Evolutionary conservation across 2,329 filamentous ascomycete species (phyloP).

Genomic region (Sclerotinia spermophila): DNA sequence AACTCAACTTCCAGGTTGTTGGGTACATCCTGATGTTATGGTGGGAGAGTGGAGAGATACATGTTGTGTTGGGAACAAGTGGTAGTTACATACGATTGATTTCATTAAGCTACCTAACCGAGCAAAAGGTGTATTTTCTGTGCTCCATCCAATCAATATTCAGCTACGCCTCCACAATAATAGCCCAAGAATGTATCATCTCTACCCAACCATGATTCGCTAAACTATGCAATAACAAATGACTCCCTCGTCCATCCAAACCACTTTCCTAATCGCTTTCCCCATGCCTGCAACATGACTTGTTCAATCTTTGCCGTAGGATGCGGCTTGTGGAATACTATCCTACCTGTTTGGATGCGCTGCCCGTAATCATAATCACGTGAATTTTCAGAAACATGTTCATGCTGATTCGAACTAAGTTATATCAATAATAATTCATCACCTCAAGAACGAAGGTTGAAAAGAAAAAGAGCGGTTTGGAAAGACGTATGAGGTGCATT

Average conservation of each 20-base stretch:
- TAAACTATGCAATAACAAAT: neutral
- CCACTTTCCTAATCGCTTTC: neutral
- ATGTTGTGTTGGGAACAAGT: neutral
- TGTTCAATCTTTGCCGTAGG: neutral
- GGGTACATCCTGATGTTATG: rapidly evolving
- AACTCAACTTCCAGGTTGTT: neutral
- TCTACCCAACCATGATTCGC: neutral
- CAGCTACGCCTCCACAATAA: neutral
- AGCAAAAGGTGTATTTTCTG: neutral
- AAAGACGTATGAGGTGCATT: too few species aligned
- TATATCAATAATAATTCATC: too few species aligned
- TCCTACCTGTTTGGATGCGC: neutral
- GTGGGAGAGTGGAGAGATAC: neutral
- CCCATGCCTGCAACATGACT: neutral
- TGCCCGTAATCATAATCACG: neutral
- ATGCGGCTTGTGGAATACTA: neutral
- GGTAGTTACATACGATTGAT: neutral
- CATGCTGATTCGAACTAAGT: too few species aligned
- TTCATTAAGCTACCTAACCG: neutral
- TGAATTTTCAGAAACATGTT: too few species aligned
- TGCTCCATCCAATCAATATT: neutral
- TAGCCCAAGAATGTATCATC: neutral
- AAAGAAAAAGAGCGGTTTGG: too few species aligned
- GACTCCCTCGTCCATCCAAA: neutral
- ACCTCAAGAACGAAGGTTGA: too few species aligned